Base-by-base conservation (phyloP, 1,139 yeast genomes). In the Nakaseomyces glabratus region DNA sequence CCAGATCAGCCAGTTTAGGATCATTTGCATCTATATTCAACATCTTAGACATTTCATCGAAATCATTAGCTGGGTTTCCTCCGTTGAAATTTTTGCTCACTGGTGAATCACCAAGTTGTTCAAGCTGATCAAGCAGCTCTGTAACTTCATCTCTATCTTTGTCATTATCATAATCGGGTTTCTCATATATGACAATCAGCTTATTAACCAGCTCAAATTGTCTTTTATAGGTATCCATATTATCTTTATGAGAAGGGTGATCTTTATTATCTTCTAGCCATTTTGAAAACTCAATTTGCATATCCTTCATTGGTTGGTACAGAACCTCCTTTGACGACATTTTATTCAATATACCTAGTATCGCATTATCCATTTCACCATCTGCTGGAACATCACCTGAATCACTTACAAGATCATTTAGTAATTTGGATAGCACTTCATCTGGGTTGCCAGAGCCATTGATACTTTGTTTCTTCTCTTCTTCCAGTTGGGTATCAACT, bases 61-160 rank as follows among this genome's bases (percentile, higher is more conserved):
- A 35, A 11, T 44, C 45, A 18, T 37, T 35, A 38, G 68, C 72
- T 32, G 60, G 63, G 29, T 57, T 64, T 34, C 61, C 61, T 36
- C 93, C 40, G 36, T 40, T 45, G 31, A 46, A 42, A 14, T 52
- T 47, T 31, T 50, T 51, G 32, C 47, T 45, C 13, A 71, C 60
- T 3, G 98, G 98, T 1, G 95, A 95, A 50, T 85, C 82, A 0
- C 97, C 96, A 33, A 84, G 64, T 37, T 79, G 88, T 49, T 82
- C 86, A 57, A 82, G 72, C 10, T 70, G 64, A 44, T 82, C 93
- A 48, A 86, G 62, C 43, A 76, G 68, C 7, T 60, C 41, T 48
- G 76, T 68, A 39, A 80, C 66, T 45, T 65, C 63, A 37, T 71
- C 71, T 53, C 80, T 63, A 55, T 73, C 66, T 34, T 69, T 66